phyloP scores from a whole-genome alignment of 2,329 filamentous ascomycete species.

The Pyrenophora tritici-repentis region DNA sequence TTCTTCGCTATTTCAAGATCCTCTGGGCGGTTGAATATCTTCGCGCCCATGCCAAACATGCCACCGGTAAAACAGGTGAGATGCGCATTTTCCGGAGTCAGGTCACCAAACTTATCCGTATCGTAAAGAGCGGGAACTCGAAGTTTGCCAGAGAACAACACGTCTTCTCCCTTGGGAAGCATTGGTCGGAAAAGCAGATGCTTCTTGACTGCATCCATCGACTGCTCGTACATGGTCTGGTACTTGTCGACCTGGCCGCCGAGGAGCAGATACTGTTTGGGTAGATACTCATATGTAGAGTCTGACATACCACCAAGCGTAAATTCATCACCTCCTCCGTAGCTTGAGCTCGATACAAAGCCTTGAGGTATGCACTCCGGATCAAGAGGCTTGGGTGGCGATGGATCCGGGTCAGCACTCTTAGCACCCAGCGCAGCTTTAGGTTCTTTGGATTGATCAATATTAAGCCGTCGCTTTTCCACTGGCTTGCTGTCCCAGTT shows the following conservation, averaged over 20 bases:
- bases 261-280: conserved; percentile 55
- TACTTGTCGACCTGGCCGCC: conserved; percentile 55
- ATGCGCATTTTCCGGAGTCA: conserved; percentile 59
- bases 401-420: conserved; percentile 5
- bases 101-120: conserved; percentile 29
- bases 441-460: conserved; percentile 21
- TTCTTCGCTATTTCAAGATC: conserved; percentile 62
- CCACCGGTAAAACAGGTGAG: conserved; percentile 73
- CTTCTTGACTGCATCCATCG: conserved; percentile 51
- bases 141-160: conserved; percentile 49
- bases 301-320: conserved; percentile 50
- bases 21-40: conserved; percentile 60
- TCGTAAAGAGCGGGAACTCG: conserved; percentile 39
- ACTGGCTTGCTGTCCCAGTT: conserved; percentile 28
- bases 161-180: conserved; percentile 52
- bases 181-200: conserved; percentile 59
- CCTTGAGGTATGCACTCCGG: conserved; percentile 56
- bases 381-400: conserved; percentile 16
- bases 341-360: conserved; percentile 56
- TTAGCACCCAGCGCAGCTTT: conserved; percentile 9
- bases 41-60: conserved; percentile 70
- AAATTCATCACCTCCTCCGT: conserved; percentile 52
- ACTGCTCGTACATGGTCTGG: conserved; percentile 61
- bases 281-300: conserved; percentile 52
- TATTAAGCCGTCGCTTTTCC: conserved; percentile 31